A percentile compares a stretch with the other conserved stretches of the same genome.
phyloP scores from a whole-genome alignment of 768 basidiomycete genomes.

The Russula lepida region DNA sequence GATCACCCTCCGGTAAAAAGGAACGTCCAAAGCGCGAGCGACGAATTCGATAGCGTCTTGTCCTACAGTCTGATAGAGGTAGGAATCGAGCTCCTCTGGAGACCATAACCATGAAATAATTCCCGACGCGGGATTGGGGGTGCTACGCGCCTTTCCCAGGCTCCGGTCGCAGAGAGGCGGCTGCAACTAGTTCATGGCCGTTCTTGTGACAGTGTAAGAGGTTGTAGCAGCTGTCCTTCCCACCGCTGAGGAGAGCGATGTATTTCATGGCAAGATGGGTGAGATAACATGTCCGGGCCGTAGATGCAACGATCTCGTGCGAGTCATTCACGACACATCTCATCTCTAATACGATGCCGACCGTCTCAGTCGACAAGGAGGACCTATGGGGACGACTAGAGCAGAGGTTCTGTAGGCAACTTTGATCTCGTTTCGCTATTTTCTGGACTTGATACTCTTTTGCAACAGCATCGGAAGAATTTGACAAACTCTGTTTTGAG shows the following conservation, averaged over 20 bases:
- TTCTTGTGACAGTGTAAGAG: slow-evolving; percentile 81
- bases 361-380: slow-evolving; percentile 90
- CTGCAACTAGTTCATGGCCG: slow-evolving; percentile 79
- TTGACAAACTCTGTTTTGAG: slow-evolving; percentile 92
- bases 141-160: slow-evolving; percentile 67
- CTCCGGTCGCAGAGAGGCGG: slow-evolving; percentile 80
- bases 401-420: slow-evolving; percentile 61
- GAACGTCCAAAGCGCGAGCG: slow-evolving; percentile 76
- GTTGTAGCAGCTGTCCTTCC: slow-evolving; percentile 97
- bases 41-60: slow-evolving; percentile 87
- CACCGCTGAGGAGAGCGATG: slow-evolving; percentile 90
- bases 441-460: slow-evolving; percentile 15
- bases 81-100: slow-evolving; percentile 97
- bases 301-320: no score
- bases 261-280: slow-evolving; percentile 59
- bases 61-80: slow-evolving; percentile 98
- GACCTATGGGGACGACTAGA: slow-evolving; percentile 88
- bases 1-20: slow-evolving; percentile 77
- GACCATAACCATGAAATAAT: slow-evolving; percentile 14
- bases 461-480: slow-evolving; percentile 77
- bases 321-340: not conserved
- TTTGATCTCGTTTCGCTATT: slow-evolving; percentile 12
- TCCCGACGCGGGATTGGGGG: slow-evolving; percentile 13
- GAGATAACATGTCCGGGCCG: slow-evolving; percentile 3
- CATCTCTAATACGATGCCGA: slow-evolving; percentile 58